Conservation (phyloP, 441 rosid species). For the Breynia disticha region DNA sequence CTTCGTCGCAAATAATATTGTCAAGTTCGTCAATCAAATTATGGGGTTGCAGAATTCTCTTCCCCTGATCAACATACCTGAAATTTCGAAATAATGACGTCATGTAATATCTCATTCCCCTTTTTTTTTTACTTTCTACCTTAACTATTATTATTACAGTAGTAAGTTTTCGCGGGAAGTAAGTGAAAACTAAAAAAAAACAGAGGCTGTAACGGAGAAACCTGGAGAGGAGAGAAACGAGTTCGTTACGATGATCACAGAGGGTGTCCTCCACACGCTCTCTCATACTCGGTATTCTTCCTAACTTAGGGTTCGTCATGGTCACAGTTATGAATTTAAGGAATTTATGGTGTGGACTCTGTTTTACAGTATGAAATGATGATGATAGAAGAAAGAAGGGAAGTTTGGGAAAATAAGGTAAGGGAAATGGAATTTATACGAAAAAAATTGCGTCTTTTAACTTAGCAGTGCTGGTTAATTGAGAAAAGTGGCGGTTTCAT, state of each 20-base stretch:
- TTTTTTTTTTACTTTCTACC: neutral
- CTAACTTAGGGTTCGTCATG: constrained; percentile 35
- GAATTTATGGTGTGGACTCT: no score
- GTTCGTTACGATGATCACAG: constrained; percentile 74
- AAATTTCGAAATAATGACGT: constrained; percentile 9
- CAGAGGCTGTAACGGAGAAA: constrained; percentile 9
- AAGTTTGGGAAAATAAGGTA: neutral
- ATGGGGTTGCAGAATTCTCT: constrained; percentile 85
- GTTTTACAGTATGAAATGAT: no score
- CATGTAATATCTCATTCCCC: constrained; percentile 1
- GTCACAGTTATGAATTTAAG: no score
- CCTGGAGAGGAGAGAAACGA: constrained; percentile 93
- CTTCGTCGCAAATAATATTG: constrained; percentile 42
- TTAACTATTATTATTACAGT: neutral
- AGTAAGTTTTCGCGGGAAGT: constrained; percentile 2
- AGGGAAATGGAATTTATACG: no score
- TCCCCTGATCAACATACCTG: constrained; percentile 92
- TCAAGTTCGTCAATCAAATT: constrained; percentile 79
- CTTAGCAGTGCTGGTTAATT: no score
- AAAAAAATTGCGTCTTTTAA: no score
- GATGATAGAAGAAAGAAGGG: neutral
- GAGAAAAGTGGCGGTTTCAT: no score
- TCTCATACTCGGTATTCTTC: constrained; percentile 59
- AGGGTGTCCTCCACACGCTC: constrained; percentile 88
- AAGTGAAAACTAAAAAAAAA: neutral